These are phyloP conservation scores for Aureobasidium zeae DNA, from an alignment of 2,329 filamentous ascomycete species.

Conservation along the genomic window DNA sequence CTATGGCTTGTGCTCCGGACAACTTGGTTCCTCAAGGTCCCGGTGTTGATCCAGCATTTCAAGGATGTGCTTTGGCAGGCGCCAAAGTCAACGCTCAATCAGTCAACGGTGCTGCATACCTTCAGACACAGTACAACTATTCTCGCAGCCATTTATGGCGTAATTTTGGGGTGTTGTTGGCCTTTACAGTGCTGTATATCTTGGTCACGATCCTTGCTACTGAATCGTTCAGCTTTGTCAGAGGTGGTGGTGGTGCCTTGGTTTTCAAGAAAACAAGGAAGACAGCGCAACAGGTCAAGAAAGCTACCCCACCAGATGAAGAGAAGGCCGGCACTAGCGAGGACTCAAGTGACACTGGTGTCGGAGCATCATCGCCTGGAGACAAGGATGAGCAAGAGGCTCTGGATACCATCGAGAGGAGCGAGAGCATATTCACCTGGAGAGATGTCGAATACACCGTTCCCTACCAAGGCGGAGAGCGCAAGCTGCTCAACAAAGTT, in stretches of 20 bases:
- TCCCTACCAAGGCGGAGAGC: constrained; percentile 54
- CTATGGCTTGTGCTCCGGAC: constrained; percentile 49
- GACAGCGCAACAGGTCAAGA: constrained; percentile 48
- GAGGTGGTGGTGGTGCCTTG: constrained; percentile 56
- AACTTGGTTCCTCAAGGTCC: constrained; percentile 54
- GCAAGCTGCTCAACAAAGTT: constrained; percentile 58
- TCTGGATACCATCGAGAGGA: constrained; percentile 43
- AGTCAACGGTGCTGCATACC: constrained; percentile 47
- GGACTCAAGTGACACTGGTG: constrained; percentile 24
- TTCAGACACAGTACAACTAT: constrained; percentile 48
- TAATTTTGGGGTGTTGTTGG: constrained; percentile 70
- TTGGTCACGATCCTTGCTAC: constrained; percentile 60
- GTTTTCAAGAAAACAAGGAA: constrained; percentile 62
- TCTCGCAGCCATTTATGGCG: constrained; percentile 53
- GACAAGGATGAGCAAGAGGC: constrained; percentile 33
- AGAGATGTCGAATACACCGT: constrained; percentile 63
- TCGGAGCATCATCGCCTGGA: constrained; percentile 22
- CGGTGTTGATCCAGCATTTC: constrained; percentile 45
- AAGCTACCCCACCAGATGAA: constrained; percentile 43
- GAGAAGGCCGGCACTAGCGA: constrained; percentile 40
- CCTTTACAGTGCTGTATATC: constrained; percentile 66
- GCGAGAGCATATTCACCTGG: constrained; percentile 62
- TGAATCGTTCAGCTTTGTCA: constrained; percentile 56
- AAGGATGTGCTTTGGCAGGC: constrained; percentile 56
- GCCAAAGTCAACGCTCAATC: constrained; percentile 41